Conservation (phyloP, 2,329 filamentous ascomycete species). For the Trichocomaceae sp. region DNA sequence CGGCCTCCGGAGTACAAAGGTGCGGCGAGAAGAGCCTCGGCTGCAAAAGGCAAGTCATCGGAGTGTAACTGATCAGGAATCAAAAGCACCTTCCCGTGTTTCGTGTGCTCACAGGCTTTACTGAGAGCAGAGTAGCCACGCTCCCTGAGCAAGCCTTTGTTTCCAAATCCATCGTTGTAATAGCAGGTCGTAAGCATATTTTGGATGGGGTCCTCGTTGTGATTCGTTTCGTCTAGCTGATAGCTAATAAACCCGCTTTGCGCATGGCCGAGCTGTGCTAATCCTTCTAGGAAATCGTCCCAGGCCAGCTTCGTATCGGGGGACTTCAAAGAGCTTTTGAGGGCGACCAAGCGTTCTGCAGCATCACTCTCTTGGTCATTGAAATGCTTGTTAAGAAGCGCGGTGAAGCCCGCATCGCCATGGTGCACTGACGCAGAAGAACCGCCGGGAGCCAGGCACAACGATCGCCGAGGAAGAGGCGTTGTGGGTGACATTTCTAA, state of each 20-base stretch:
- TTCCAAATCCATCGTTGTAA: conserved; percentile 54
- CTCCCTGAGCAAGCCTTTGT: conserved; percentile 50
- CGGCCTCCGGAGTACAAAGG: conserved; percentile 56
- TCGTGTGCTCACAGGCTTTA: conserved; percentile 63
- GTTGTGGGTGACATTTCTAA: not conserved
- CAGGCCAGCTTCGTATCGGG: conserved; percentile 57
- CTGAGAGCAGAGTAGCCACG: conserved; percentile 60
- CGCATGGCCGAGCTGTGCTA: conserved; percentile 56
- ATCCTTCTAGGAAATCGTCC: conserved; percentile 56
- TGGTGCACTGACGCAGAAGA: conserved; percentile 19
- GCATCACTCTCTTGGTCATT: conserved; percentile 27
- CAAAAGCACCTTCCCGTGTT: conserved; percentile 63
- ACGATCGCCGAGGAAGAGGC: conserved; percentile 18
- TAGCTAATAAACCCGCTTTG: conserved; percentile 61
- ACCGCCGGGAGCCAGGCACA: conserved; percentile 22
- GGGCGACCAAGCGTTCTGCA: conserved; percentile 51
- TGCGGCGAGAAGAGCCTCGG: conserved; percentile 61
- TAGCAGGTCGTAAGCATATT: conserved; percentile 62
- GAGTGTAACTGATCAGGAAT: conserved; percentile 55
- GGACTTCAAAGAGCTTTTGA: conserved; percentile 52
- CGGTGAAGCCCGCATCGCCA: conserved; percentile 21
- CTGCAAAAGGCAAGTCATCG: conserved; percentile 54
- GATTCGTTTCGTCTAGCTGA: conserved; percentile 55
- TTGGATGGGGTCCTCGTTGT: conserved; percentile 55
- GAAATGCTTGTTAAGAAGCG: conserved; percentile 28